phyloP scores from a whole-genome alignment of 2,329 filamentous ascomycete species.

The Neocatenulostroma microsporum region DNA sequence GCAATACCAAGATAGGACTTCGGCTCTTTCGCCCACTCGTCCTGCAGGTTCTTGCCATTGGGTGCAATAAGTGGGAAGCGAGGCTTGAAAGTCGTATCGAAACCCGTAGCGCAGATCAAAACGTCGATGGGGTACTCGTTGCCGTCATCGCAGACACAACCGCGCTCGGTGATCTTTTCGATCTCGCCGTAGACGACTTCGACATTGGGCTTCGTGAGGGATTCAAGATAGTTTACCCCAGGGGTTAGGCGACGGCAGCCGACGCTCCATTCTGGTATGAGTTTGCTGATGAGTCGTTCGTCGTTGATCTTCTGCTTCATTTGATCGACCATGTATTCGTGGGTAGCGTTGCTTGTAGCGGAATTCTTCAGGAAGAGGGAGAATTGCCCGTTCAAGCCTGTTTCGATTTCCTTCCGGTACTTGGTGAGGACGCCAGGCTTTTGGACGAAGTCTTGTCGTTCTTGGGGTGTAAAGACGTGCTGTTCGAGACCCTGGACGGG shows the following conservation, averaged over 20 bases:
- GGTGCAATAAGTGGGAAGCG: slow-evolving; percentile 10
- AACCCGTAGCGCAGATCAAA: slow-evolving; percentile 42
- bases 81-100: slow-evolving; percentile 25
- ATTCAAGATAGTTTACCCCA: slow-evolving; percentile 41
- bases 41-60: slow-evolving; percentile 10
- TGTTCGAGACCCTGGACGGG: slow-evolving; percentile 23
- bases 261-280: slow-evolving; percentile 11
- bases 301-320: slow-evolving; percentile 31
- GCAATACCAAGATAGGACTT: slow-evolving; percentile 11
- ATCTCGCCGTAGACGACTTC: slow-evolving; percentile 35
- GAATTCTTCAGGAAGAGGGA: slow-evolving; percentile 40
- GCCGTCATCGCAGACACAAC: slow-evolving; percentile 34
- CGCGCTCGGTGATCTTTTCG: slow-evolving; percentile 29
- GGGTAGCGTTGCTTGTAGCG: slow-evolving; percentile 35
- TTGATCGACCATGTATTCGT: slow-evolving; percentile 33
- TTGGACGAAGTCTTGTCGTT: slow-evolving; percentile 35
- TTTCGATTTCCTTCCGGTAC: slow-evolving; percentile 41
- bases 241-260: slow-evolving; percentile 10
- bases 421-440: slow-evolving; percentile 34
- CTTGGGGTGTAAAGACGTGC: slow-evolving; percentile 36
- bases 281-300: slow-evolving; percentile 8
- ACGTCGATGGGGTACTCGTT: slow-evolving; percentile 32
- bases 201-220: slow-evolving; percentile 41
- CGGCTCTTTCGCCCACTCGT: slow-evolving; percentile 11
- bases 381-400: slow-evolving; percentile 41